Evolutionary conservation across 1,139 yeast genomes (phyloP).

Genomic region (Saccharomyces pastorianus): DNA sequence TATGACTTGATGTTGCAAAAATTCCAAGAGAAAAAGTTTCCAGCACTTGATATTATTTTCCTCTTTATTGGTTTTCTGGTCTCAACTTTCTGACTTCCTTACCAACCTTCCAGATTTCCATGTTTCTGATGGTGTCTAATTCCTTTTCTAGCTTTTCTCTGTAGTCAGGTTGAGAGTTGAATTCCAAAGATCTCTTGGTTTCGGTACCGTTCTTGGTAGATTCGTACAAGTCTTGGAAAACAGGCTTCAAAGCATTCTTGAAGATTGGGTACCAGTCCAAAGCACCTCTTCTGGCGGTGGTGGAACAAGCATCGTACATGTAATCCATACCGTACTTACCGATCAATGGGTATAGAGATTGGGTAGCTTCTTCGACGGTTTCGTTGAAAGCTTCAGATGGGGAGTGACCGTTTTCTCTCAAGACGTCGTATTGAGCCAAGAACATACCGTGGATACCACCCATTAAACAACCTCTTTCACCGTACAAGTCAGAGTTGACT

Average conservation of each 20-base stretch:
- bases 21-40: conserved; percentile 5
- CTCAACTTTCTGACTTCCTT: conserved; percentile 99
- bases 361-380: conserved; percentile 99
- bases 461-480: conserved; percentile 99
- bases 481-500: conserved; percentile 97
- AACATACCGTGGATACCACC: conserved; percentile 99
- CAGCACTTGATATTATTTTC: conserved; percentile 5
- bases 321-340: conserved; percentile 99
- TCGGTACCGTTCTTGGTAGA: conserved; percentile 93
- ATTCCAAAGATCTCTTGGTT: conserved; percentile 95
- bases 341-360: conserved; percentile 95
- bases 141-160: conserved; percentile 93
- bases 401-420: conserved; percentile 98
- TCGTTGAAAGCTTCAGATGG: conserved; percentile 99
- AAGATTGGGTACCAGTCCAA: conserved; percentile 99
- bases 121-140: conserved; percentile 83
- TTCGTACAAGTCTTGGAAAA: conserved; percentile 90
- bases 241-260: conserved; percentile 98
- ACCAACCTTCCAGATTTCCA: conserved; percentile 99
- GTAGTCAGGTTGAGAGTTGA: conserved; percentile 97
- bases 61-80: conserved; percentile 85
- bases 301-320: conserved; percentile 99
- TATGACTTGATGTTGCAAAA: conserved; percentile 4
- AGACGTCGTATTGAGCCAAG: conserved; percentile 98
- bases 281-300: conserved; percentile 99